These are phyloP conservation scores for Wallacemonas sp. DNA, from an alignment of 208 protist genomes.

Conservation along the genomic window DNA sequence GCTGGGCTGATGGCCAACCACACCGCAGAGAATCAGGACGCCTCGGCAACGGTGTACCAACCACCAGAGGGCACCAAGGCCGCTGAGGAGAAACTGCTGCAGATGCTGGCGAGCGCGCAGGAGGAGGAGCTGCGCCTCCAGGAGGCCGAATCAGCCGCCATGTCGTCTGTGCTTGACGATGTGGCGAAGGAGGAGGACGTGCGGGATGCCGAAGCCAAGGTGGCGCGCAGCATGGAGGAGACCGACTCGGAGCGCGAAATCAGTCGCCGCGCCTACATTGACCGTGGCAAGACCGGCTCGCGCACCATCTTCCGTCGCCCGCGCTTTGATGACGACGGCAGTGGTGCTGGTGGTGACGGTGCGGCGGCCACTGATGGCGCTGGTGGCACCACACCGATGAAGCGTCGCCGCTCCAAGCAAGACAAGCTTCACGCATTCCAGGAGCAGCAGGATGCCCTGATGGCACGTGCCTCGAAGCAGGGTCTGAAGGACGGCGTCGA, in stretches of 20 bases:
- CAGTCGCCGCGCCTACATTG: slow-evolving; percentile 84
- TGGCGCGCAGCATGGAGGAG: slow-evolving; percentile 88
- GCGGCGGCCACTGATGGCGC: not conserved
- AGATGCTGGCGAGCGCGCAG: slow-evolving; percentile 76
- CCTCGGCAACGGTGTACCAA: slow-evolving; percentile 57
- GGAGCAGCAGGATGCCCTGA: slow-evolving; percentile 70
- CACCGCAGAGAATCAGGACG: slow-evolving; percentile 67
- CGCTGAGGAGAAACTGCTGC: slow-evolving; percentile 77
- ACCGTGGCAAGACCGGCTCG: slow-evolving; percentile 83
- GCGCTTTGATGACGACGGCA: slow-evolving; percentile 36
- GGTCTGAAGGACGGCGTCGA: slow-evolving; percentile 36
- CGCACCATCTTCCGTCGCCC: slow-evolving; percentile 76
- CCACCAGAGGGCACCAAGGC: slow-evolving; percentile 54
- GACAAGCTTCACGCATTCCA: slow-evolving; percentile 79
- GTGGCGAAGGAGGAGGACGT: slow-evolving; percentile 73
- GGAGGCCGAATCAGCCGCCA: slow-evolving; percentile 43
- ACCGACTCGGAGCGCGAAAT: slow-evolving; percentile 80
- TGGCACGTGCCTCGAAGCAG: slow-evolving; percentile 31
- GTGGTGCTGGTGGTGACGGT: slow-evolving; percentile 9
- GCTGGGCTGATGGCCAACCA: slow-evolving; percentile 75
- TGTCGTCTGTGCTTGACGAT: slow-evolving; percentile 73
- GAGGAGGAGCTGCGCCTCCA: slow-evolving; percentile 73
- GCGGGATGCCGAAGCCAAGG: slow-evolving; percentile 46
- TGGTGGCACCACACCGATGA: slow-evolving; percentile 36
- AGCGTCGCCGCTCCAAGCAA: slow-evolving; percentile 54